Base-by-base conservation (phyloP, 768 basidiomycete species). In the Dentipellis sp. region DNA sequence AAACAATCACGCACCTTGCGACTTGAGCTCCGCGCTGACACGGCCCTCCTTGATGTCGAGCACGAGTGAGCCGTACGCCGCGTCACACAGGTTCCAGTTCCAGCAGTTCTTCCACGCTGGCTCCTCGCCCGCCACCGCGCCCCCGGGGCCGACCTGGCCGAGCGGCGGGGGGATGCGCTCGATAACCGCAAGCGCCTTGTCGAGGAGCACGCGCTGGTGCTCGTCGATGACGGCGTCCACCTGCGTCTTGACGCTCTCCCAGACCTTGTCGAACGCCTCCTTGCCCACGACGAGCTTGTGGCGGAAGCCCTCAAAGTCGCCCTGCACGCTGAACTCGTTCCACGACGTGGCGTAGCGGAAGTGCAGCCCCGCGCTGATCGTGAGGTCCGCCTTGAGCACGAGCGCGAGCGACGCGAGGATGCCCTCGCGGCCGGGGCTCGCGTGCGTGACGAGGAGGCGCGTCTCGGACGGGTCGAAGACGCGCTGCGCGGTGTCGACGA, bases 21-120 rank as follows among this genome's bases (percentile, higher is more conserved):
- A 91, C 72, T 88, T 94, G 59, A 94, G 78, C 67, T 98, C 94
- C 0, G 88, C 87, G 56, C 91, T 94, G 48, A 99, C 82, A 50
- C 94, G 77, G 7, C 95, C 94, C 57, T 98, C 94, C 63, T 88
- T 88, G 63, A 98, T 74, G 62, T 97, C 93, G 47, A 99, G 73
- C 1, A 97, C 74, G 36, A 99, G 78, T 10, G 83, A 84, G 1
- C 97, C 95, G 58, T 87, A 97, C 2, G 93, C 90, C 6, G 95
- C 95, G 63, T 99, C 97, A 60, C 94, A 94, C 45, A 98, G 73
- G 65, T 97, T 95, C 95, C 95, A 97, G 68, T 97, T 93, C 95
- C 95, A 97, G 68, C 91, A 93, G 68, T 97, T 97, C 72, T 97
- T 99, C 97, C 97, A 99, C 0, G 91, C 85, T 3, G 87, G 84